phyloP scores from a whole-genome alignment of 768 basidiomycete species.

The Boletus coccyginus region DNA sequence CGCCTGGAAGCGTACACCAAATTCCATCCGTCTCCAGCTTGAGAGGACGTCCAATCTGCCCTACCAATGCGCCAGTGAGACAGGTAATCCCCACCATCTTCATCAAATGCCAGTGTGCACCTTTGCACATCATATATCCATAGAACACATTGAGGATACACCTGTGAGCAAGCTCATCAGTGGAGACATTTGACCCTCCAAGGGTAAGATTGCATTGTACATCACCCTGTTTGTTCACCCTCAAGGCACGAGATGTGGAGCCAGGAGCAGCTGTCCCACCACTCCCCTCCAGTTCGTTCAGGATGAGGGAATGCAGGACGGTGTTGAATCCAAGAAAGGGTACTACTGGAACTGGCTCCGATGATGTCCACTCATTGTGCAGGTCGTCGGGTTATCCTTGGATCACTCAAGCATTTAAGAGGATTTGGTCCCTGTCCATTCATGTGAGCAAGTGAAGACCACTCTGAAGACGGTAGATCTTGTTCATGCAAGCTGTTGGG shows the following conservation, averaged over 20 bases:
- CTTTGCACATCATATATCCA: conserved; percentile 99
- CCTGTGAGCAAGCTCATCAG: conserved; percentile 97
- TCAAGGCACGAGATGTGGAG: not conserved
- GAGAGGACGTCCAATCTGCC: conserved; percentile 95
- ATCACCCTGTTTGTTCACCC: not conserved
- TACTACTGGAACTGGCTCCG: too few relatives aligned
- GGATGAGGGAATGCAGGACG: too few relatives aligned
- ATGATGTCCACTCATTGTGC: too few relatives aligned
- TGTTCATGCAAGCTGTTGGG: too few relatives aligned
- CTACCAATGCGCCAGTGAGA: conserved; percentile 94
- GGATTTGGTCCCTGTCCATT: too few relatives aligned
- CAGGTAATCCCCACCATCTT: conserved; percentile 99
- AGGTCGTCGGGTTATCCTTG: too few relatives aligned
- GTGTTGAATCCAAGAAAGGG: too few relatives aligned
- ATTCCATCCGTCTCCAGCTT: conserved; percentile 99
- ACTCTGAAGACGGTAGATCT: too few relatives aligned
- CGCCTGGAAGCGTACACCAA: conserved; percentile 99
- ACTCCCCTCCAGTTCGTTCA: too few relatives aligned
- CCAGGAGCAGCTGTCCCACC: not conserved
- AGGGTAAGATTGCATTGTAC: not conserved
- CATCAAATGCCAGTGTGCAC: conserved; percentile 99
- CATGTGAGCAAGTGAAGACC: too few relatives aligned
- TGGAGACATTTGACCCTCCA: not conserved
- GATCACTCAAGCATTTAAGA: too few relatives aligned
- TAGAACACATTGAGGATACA: conserved; percentile 99